Base-by-base conservation (phyloP, 345 rosid species). In the Melaleuca alternifolia region DNA sequence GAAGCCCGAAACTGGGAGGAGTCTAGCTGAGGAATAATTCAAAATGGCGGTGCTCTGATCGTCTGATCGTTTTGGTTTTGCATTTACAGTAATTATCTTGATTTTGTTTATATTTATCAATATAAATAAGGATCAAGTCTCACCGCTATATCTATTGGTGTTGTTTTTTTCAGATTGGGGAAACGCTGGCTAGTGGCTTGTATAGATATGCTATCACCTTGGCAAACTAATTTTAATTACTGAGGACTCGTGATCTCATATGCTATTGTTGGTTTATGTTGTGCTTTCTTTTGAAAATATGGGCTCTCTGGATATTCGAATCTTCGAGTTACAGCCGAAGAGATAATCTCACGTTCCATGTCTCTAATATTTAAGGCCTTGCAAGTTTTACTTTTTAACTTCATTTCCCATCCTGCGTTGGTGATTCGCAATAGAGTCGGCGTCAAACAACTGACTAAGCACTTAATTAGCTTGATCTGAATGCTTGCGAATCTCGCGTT, bases 1-100 rank as follows among this genome's bases (percentile, higher is more conserved):
- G n/a, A n/a, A n/a, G n/a, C n/a, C n/a, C n/a, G n/a, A n/a, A n/a
- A 33, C 65, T 0, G 33, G 7, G 11, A 15, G 0, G 2, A 33
- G 33, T 59, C 16, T 59, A 26, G 11, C 26, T 15, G 30, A 26
- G 65, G 65, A 13, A 26, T 59, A 12, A 30, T n/a, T 12, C 33
- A 13, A n/a, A 12, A n/a, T 59, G 33, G 3, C 41, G 41, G 41
- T 41, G 41, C 41, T 41, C 41, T 41, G 41, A 41, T 41, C 41
- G 41, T 41, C 41, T 41, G 41, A 41, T 41, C 41, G 41, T 2
- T 41, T 41, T 41, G 41, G 41, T 41, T 41, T 41, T 41, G 4
- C 41, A 41, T 41, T 41, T 41, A 41, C 41, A 41, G 41, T 41
- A 41, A 41, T 41, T 41, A 41, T 41, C 41, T 41, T 41, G 41